A percentile compares a stretch with the other conserved stretches of the same genome.
Evolutionary conservation across 805 yeast species (phyloP).

Genomic region (Starmerella vitae): DNA sequence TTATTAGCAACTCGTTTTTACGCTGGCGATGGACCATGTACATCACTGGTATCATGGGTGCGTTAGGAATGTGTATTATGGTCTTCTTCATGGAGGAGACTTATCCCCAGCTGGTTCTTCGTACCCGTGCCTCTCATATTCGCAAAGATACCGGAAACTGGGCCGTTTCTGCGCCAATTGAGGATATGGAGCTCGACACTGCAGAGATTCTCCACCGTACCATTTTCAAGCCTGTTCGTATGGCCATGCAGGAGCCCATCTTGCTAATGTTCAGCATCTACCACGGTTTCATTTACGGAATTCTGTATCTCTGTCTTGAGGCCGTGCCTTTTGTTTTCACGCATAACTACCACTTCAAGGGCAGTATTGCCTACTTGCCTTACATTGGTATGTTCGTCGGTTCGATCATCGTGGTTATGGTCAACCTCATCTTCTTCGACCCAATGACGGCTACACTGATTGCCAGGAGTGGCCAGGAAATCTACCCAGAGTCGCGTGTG

Average conservation of each 20-base stretch:
- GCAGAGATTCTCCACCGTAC: slow-evolving; percentile 50
- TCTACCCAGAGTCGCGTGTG: slow-evolving; percentile 69
- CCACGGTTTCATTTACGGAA: slow-evolving; percentile 69
- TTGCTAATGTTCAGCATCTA: slow-evolving; percentile 53
- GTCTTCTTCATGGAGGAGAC: slow-evolving; percentile 31
- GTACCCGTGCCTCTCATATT: slow-evolving; percentile 48
- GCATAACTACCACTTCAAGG: slow-evolving; percentile 42
- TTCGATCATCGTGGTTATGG: slow-evolving; percentile 40
- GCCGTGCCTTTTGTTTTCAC: slow-evolving; percentile 64
- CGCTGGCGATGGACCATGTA: slow-evolving; percentile 50
- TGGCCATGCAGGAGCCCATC: slow-evolving; percentile 62
- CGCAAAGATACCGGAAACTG: slow-evolving; percentile 69
- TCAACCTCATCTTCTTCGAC: slow-evolving; percentile 41
- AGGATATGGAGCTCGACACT: slow-evolving; percentile 43
- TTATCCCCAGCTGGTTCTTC: slow-evolving; percentile 38
- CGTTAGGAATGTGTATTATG: slow-evolving; percentile 27
- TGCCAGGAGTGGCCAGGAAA: slow-evolving; percentile 40
- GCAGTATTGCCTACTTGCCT: slow-evolving; percentile 63
- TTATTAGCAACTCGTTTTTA: slow-evolving; percentile 27
- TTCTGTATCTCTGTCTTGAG: slow-evolving; percentile 56
- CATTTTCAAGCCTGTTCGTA: slow-evolving; percentile 50
- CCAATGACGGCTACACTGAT: slow-evolving; percentile 37
- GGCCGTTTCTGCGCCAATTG: slow-evolving; percentile 85
- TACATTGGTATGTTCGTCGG: slow-evolving; percentile 68
- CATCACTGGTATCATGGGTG: slow-evolving; percentile 34